phyloP scores from a whole-genome alignment of 805 yeast genomes.

The Torulaspora microellipsoides region DNA sequence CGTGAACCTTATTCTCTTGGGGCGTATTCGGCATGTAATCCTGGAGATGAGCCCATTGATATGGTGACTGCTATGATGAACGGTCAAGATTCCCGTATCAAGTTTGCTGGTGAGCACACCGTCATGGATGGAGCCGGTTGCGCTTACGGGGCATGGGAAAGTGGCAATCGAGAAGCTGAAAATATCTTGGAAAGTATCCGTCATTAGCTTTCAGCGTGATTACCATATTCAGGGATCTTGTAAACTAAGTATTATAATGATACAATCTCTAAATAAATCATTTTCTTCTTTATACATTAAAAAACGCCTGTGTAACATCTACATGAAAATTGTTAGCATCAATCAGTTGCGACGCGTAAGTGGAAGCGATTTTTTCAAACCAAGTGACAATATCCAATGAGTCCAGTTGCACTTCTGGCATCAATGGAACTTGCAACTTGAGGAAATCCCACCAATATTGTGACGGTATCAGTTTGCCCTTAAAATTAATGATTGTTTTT shows the following conservation, averaged over 20 bases:
- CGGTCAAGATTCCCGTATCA: slow-evolving; percentile 49
- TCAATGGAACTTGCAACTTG: slow-evolving; percentile 24
- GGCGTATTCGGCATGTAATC: slow-evolving; percentile 68
- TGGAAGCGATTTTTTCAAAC: slow-evolving; percentile 26
- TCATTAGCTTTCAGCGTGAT: neutral
- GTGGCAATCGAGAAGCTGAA: slow-evolving; percentile 59
- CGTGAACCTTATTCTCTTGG: slow-evolving; percentile 74
- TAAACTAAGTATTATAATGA: neutral
- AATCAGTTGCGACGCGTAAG: slow-evolving; percentile 18
- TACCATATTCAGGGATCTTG: neutral
- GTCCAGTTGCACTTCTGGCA: slow-evolving; percentile 21
- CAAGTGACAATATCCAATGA: slow-evolving; percentile 23
- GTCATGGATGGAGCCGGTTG: slow-evolving; percentile 85
- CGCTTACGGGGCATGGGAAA: slow-evolving; percentile 84
- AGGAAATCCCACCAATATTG: slow-evolving; percentile 35
- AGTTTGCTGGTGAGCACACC: slow-evolving; percentile 93
- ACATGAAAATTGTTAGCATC: slow-evolving; percentile 11
- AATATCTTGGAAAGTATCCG: slow-evolving; percentile 27
- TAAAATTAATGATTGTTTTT: slow-evolving; percentile 27
- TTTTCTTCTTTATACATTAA: slow-evolving; percentile 5
- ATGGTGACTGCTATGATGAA: slow-evolving; percentile 55
- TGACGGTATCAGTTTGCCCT: slow-evolving; percentile 30
- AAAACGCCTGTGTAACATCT: slow-evolving; percentile 8
- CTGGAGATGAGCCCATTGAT: slow-evolving; percentile 66
- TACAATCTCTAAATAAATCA: neutral